A percentile compares a stretch with the other conserved stretches of the same genome.
These are phyloP conservation scores for Rhytidiadelphus loreus DNA, from an alignment of 225 moss, liverwort and hornwort genomes.

Conservation along the genomic window DNA sequence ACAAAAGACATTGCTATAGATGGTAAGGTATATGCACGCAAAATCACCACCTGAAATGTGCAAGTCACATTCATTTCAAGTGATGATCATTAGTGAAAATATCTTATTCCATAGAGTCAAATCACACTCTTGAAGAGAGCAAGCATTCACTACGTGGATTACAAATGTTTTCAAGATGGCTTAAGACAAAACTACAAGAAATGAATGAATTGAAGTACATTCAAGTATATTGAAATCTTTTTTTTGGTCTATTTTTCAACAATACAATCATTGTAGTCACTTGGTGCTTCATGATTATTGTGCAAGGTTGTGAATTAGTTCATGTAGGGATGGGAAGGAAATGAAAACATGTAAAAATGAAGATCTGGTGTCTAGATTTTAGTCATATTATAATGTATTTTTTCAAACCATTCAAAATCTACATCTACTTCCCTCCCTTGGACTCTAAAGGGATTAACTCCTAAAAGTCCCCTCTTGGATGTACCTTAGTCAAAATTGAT, in stretches of 20 bases:
- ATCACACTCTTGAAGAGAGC: accelerated
- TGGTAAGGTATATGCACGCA: not conserved
- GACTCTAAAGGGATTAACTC: not conserved
- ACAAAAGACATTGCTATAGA: not conserved
- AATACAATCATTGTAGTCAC: not conserved
- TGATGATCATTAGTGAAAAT: not conserved
- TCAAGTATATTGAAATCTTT: not conserved
- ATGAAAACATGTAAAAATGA: not conserved
- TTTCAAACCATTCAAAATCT: not conserved
- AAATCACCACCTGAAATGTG: not conserved
- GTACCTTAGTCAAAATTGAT: not conserved
- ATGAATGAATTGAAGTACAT: not conserved
- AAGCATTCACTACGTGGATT: accelerated
- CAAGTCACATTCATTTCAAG: not conserved
- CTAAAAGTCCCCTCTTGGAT: not conserved
- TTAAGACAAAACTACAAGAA: not conserved
- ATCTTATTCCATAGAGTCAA: too few relatives aligned
- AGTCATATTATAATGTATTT: not conserved
- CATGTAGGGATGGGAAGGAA: not conserved
- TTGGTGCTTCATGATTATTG: not conserved
- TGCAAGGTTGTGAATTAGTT: not conserved
- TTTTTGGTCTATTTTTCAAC: not conserved
- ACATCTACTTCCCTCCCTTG: accelerated
- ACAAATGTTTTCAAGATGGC: not conserved
- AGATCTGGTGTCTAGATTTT: not conserved